Conservation (phyloP, 345 rosid species). For the Clarkia xantiana region DNA sequence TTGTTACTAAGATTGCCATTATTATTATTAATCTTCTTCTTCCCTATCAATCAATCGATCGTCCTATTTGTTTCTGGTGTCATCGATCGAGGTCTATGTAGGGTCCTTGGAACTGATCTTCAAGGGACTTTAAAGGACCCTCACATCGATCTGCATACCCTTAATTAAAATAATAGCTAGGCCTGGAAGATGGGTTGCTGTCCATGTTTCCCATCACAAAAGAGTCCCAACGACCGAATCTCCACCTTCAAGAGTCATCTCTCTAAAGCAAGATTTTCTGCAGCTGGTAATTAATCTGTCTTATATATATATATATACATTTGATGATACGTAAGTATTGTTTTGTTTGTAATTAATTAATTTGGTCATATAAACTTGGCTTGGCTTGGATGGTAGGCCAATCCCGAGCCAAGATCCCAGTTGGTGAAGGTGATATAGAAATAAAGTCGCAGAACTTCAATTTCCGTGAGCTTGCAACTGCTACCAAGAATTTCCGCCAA, state of each 20-base stretch:
- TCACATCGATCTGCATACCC: no score
- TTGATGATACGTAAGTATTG: no score
- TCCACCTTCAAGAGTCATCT: not conserved
- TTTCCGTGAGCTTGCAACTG: constrained; percentile 20
- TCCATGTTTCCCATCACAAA: constrained; percentile 47
- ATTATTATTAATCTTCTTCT: not conserved
- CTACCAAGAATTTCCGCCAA: constrained; percentile 23
- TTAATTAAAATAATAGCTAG: no score
- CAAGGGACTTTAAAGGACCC: constrained; percentile 30
- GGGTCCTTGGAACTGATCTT: not conserved
- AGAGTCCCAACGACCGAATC: constrained; percentile 12
- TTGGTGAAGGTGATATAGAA: constrained; percentile 8
- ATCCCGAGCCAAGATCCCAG: constrained; percentile 2
- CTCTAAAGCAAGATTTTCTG: not conserved
- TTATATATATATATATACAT: no score
- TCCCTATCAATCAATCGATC: no score
- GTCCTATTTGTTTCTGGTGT: no score
- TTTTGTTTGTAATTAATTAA: no score
- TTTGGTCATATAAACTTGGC: not conserved
- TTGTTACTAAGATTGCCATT: not conserved
- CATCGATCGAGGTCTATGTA: no score
- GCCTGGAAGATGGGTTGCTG: constrained; percentile 68
- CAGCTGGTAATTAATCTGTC: not conserved
- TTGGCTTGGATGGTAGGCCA: constrained; percentile 6
- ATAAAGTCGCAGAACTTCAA: constrained; percentile 13